Conservation (phyloP, 2,329 filamentous ascomycete genomes). For the Pseudocercospora pini-densiflorae region DNA sequence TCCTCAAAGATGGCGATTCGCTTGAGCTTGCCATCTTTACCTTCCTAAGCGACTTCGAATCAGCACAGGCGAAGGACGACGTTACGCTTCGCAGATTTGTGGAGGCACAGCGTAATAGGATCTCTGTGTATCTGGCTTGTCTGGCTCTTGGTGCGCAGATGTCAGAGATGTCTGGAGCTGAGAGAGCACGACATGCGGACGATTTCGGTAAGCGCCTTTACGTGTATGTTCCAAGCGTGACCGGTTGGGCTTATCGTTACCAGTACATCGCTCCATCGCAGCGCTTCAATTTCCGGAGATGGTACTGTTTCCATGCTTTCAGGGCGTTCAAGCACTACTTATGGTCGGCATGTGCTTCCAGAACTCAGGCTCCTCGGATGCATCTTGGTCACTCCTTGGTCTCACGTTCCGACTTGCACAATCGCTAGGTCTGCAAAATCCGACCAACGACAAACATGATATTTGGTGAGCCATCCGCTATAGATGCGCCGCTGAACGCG, state of each 20-base stretch:
- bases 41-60: background rate
- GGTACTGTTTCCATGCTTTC: background rate
- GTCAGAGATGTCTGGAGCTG: background rate
- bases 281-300: background rate
- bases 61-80: background rate
- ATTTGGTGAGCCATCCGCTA: background rate
- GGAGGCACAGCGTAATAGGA: background rate
- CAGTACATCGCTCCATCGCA: constrained; percentile 1
- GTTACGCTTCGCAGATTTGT: too few species aligned
- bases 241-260: background rate
- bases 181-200: background rate
- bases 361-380: background rate
- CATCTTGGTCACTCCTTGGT: background rate
- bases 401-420: constrained; percentile 1
- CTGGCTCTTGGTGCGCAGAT: constrained; percentile 1
- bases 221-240: background rate
- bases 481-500: background rate
- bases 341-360: background rate
- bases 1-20: background rate
- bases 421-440: background rate
- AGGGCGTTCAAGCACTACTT: background rate
- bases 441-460: background rate
- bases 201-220: background rate
- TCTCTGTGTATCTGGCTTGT: background rate
- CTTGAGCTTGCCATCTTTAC: constrained; percentile 1